Evolutionary conservation across 2,329 filamentous ascomycete species (phyloP).

Genomic region (Torrubiella hemipterigena): DNA sequence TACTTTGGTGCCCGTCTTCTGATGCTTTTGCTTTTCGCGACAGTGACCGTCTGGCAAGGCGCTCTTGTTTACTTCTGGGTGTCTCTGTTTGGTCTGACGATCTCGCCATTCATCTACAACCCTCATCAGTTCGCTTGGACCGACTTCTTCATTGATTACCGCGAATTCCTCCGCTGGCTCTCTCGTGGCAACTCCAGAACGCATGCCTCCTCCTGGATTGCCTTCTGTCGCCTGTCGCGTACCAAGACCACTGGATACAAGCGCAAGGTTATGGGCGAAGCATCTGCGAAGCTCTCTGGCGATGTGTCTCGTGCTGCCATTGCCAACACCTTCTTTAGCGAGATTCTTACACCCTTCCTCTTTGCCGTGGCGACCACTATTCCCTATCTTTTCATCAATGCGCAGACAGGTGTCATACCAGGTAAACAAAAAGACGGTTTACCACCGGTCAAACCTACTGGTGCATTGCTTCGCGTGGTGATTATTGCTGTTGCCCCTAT

Average conservation of each 20-base stretch:
- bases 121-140: conserved; percentile 98
- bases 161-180: conserved; percentile 92
- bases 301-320: conserved; percentile 80
- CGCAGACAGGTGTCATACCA: conserved; percentile 67
- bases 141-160: conserved; percentile 99
- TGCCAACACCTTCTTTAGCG: conserved; percentile 87
- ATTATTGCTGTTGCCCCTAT: conserved; percentile 78
- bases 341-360: conserved; percentile 76
- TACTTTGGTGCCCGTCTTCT: conserved; percentile 82
- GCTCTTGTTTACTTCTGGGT: conserved; percentile 94
- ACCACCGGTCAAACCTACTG: conserved; percentile 45
- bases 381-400: conserved; percentile 93
- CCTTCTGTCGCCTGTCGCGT: conserved; percentile 87
- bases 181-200: conserved; percentile 94
- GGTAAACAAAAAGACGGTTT: conserved; percentile 26
- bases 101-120: conserved; percentile 96
- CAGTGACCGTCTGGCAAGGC: conserved; percentile 80
- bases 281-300: conserved; percentile 82
- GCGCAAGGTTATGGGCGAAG: conserved; percentile 84
- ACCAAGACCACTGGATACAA: conserved; percentile 97
- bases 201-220: conserved; percentile 94
- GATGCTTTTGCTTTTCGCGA: conserved; percentile 95
- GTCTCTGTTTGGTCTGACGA: conserved; percentile 73
- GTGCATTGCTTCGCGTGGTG: conserved; percentile 65
- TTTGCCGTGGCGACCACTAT: conserved; percentile 72